Percentiles rank a stretch among this genome's conserved stretches.
Evolutionary conservation across 306 rosid species (phyloP).

Genomic region (Betula pendula): DNA sequence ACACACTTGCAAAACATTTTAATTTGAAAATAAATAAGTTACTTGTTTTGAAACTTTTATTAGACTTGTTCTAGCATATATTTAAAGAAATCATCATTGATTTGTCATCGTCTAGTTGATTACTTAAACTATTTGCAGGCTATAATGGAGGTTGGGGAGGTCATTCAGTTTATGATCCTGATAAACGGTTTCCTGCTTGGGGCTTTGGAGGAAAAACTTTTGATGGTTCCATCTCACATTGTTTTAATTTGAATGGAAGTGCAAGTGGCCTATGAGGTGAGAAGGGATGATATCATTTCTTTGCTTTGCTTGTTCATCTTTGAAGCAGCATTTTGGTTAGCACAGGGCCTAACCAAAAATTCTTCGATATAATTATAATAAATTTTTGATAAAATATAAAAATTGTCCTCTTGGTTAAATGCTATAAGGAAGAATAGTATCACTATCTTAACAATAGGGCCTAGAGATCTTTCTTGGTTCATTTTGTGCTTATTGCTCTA

Average conservation of each 20-base stretch:
- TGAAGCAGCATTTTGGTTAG: background rate
- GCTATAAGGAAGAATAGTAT: no score
- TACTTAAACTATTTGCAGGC: constrained; percentile 47
- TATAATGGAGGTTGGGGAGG: constrained; percentile 80
- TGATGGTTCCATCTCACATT: constrained; percentile 56
- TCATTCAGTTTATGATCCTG: constrained; percentile 84
- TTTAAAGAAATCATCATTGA: background rate
- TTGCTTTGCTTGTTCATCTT: background rate
- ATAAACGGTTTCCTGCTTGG: constrained; percentile 79
- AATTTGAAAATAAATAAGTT: background rate
- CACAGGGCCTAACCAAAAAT: background rate
- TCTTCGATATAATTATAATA: no score
- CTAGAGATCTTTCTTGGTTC: no score
- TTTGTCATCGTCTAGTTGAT: background rate
- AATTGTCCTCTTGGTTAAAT: no score
- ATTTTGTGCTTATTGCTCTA: no score
- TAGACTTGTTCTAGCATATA: background rate
- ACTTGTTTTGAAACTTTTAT: no score
- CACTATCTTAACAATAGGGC: no score
- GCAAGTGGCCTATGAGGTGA: constrained; percentile 55
- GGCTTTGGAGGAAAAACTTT: constrained; percentile 76
- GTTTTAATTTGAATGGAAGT: constrained; percentile 74
- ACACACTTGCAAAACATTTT: background rate
- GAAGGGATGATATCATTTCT: background rate
- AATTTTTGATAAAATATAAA: no score